phyloP scores from a whole-genome alignment of 1,284 basidiomycete genomes.

The Coriolopsis trogii region DNA sequence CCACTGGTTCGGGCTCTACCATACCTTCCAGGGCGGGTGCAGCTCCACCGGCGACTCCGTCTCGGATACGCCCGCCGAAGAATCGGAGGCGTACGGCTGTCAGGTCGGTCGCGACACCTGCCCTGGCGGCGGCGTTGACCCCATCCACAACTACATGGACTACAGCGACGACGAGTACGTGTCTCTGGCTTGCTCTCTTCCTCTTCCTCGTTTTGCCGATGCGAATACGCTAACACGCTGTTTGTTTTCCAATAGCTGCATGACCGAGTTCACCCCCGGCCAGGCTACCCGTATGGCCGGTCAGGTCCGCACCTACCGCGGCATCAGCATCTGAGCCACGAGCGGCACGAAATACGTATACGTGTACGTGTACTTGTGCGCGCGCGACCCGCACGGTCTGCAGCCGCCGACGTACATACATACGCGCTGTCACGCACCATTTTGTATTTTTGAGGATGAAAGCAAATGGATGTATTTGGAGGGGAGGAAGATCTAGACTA shows the following conservation, averaged over 20 bases:
- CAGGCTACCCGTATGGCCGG: conserved; percentile 44
- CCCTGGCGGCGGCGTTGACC: conserved; percentile 38
- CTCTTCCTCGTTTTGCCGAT: too few relatives aligned
- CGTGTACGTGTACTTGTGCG: too few relatives aligned
- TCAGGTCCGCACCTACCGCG: conserved; percentile 52
- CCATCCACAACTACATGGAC: conserved; percentile 44
- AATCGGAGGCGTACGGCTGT: conserved; percentile 46
- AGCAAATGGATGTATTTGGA: too few relatives aligned
- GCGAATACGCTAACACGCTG: not conserved
- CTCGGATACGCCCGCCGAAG: conserved; percentile 52
- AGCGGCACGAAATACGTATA: too few relatives aligned
- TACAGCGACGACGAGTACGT: conserved; percentile 27
- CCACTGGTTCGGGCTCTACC: conserved; percentile 61
- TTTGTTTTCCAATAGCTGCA: conserved; percentile 38
- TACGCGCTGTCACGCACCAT: too few relatives aligned
- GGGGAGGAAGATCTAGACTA: too few relatives aligned
- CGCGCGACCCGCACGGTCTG: too few relatives aligned
- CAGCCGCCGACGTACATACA: too few relatives aligned
- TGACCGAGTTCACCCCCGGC: conserved; percentile 49
- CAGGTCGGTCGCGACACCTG: conserved; percentile 50
- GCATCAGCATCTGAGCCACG: conserved; percentile 35
- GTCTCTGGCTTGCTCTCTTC: too few relatives aligned
- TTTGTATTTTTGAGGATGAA: too few relatives aligned
- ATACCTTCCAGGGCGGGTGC: conserved; percentile 64
- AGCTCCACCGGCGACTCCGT: conserved; percentile 50